Evolutionary conservation across 768 basidiomycete species (phyloP), one percentile per base, ranked within the genome.

Genomic region (Lactarius akahatsu): DNA sequence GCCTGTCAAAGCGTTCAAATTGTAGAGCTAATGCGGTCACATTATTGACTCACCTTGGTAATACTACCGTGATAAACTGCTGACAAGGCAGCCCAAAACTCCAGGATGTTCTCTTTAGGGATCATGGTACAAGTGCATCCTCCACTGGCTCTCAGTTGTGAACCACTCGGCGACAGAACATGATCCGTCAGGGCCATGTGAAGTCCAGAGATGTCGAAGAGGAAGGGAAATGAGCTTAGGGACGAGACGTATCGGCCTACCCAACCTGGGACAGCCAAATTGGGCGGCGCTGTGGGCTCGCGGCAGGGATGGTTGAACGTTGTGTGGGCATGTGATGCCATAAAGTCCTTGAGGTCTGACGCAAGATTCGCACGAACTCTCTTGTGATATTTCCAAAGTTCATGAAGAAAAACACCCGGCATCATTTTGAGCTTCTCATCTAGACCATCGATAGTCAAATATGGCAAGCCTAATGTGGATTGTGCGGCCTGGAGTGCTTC

Each of bases 301-400:
- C 30, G 30, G 20, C 3, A 28, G 8, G 38, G 15, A 3, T 16
- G 2, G 7, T 23, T 20, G 9, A 52, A 11, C 16, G 3, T 11
- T 3, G 0, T 15, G 13, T 1, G 30, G 0, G 23, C 40, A 7
- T n/a, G 38, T n/a, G 30, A 60, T 9, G 20, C 5, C 4, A 11
- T 23, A 20, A 60, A 60, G 2, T 26, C 36, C 15, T 4, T 1
- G 0, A 64, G 36, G 13, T 58, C 45, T 6, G 18, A n/a, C 16
- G n/a, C 9, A 28, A 65, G 41, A 30, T 28, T 55, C 3, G 16
- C 6, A 41, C 32, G n/a, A 43, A 65, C 58, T 20, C 41, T 43
- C 18, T 26, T 0, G 5, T 55, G 40, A 55, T 60, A 65, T 43
- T 59, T 60, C 59, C 64, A 60, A 23, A 65, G 64, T 60, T 60